Evolutionary conservation across 2,329 filamentous ascomycete genomes (phyloP).

Genomic region (Clarireedia homoeocarpa): DNA sequence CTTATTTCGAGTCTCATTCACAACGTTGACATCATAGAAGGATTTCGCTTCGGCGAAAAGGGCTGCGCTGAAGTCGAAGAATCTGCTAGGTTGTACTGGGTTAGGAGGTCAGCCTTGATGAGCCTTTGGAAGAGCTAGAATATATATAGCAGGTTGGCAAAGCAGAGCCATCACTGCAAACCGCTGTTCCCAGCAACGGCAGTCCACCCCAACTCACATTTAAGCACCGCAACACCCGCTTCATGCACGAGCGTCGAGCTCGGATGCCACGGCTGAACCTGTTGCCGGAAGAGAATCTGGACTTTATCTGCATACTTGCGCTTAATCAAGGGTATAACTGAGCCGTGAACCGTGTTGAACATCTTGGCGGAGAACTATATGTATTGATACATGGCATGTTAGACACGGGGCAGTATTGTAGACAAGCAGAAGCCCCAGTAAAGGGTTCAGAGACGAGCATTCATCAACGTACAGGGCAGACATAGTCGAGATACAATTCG

Average conservation of each 20-base stretch:
- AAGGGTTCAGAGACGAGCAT: neutral
- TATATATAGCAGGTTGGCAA: neutral
- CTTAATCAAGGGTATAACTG: conserved; percentile 57
- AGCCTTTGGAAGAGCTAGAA: neutral
- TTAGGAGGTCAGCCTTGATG: neutral
- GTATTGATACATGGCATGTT: neutral
- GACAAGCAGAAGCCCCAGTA: neutral
- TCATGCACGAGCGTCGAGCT: conserved; percentile 76
- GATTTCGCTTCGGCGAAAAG: conserved; percentile 58
- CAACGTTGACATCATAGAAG: conserved; percentile 80
- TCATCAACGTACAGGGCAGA: conserved; percentile 51
- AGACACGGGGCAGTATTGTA: neutral
- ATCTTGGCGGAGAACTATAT: conserved; percentile 48
- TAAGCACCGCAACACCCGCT: conserved; percentile 73
- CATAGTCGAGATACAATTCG: conserved; percentile 77
- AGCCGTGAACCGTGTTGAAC: conserved; percentile 67
- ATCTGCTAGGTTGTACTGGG: conserved; percentile 31
- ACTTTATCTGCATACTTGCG: conserved; percentile 51
- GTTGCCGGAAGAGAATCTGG: conserved; percentile 78
- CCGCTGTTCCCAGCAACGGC: no score
- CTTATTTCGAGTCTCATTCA: conserved; percentile 74
- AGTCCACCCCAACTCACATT: conserved; percentile 36
- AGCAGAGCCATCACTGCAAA: no score
- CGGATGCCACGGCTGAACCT: conserved; percentile 93
- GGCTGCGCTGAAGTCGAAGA: conserved; percentile 65